These are phyloP conservation scores for Prunus padus DNA, from an alignment of 306 rosid species.

Conservation along the genomic window DNA sequence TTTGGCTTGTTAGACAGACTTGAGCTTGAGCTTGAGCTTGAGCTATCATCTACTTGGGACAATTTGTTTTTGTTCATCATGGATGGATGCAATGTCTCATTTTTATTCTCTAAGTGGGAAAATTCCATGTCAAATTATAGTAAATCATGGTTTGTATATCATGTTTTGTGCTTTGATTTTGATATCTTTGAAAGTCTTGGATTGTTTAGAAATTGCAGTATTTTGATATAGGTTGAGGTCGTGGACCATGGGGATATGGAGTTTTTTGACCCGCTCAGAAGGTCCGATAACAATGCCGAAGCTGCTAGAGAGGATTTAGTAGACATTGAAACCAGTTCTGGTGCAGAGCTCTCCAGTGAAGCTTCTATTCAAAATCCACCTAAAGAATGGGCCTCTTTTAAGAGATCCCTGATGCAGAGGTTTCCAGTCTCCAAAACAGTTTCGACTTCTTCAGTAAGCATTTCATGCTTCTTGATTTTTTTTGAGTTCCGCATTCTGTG, in stretches of 20 bases:
- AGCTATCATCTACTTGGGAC: background rate
- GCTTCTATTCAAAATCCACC: constrained; percentile 32
- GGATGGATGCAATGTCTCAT: no score
- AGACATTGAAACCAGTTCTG: constrained; percentile 30
- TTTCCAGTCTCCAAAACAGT: constrained; percentile 84
- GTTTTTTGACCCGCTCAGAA: constrained; percentile 83
- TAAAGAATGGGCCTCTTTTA: constrained; percentile 82
- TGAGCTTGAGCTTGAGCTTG: no score
- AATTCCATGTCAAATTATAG: background rate
- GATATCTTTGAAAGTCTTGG: background rate
- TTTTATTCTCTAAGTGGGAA: background rate
- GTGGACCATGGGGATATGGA: constrained; percentile 38
- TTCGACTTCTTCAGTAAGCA: constrained; percentile 70
- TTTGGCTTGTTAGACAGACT: no score
- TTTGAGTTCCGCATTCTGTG: background rate
- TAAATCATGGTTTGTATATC: no score
- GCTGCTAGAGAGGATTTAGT: constrained; percentile 22
- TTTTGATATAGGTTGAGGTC: constrained; percentile 41
- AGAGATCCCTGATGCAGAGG: constrained; percentile 75
- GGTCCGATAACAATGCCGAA: constrained; percentile 34
- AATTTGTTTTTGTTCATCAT: no score
- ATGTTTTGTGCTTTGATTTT: constrained; percentile 7
- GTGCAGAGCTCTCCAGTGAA: constrained; percentile 30
- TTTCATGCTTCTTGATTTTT: constrained; percentile 9
- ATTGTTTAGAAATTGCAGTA: constrained; percentile 5